Base-by-base conservation (phyloP, 257 asterid genomes). In the Penstemon davidsonii region DNA sequence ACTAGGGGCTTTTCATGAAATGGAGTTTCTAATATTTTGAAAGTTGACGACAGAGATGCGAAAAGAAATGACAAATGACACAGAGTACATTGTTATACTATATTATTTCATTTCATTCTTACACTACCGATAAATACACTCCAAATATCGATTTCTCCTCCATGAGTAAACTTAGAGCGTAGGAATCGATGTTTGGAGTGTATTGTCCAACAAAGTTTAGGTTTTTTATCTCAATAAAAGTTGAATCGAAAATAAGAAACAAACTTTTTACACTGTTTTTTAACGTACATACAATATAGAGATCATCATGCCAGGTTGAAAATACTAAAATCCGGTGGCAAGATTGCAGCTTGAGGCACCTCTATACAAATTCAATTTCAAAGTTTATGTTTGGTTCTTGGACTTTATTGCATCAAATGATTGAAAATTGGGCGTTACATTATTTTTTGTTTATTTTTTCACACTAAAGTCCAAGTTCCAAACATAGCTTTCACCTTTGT, bases 1-100 rank as follows among this genome's bases (percentile, higher is more conserved):
- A 3, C 99, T 88, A 81, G 99, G 90, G 76, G 99, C 99, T 67
- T 93, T 93, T 87, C 97, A 54, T 93, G 84, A 86, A 55, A 63
- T 58, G 62, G 57, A 60, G 67, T 50, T 44, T 58, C 18, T 15
- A 15, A 15, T 15, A 0, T 15, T 25, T 25, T 25, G 40, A 37
- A 42, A 50, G 68, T 33, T 46, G 76, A 65, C 19, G 41, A 55
- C 58, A 76, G 55, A 53, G 43, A 25, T 25, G 53, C 47, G 53
- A 61, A 54, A 7, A 10, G 42, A 49, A 51, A 38, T 25, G 33
- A 42, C 12, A 55, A 47, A 40, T 45, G 10, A 25, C 52, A 61
- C 50, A 38, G 4, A 44, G 12, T 62, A 13, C 25, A 6, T 13
- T 44, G 56, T 10, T 12, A 42, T 8, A 50, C 57, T 41, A 51